These are phyloP conservation scores for Hypocreales sp. DNA, from an alignment of 2,329 filamentous ascomycete species.

Conservation along the genomic window DNA sequence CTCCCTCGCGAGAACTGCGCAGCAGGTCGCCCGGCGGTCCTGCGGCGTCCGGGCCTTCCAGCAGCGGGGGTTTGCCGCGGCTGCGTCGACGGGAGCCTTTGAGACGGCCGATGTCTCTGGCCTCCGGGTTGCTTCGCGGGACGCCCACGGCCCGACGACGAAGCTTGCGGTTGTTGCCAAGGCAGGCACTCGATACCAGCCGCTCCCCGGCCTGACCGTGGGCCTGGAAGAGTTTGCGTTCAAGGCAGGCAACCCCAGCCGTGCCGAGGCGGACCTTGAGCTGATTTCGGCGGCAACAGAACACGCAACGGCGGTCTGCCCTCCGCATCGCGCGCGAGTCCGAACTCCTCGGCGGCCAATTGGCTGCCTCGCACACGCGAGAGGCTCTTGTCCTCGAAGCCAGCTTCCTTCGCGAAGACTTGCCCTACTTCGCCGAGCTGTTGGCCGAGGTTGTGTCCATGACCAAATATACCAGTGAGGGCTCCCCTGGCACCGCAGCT, in stretches of 20 bases:
- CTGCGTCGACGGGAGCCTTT: conserved; percentile 60
- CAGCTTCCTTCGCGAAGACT: conserved; percentile 87
- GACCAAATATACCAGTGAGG: conserved; percentile 70
- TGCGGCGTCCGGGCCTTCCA: conserved; percentile 38
- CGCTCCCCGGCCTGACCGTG: conserved; percentile 75
- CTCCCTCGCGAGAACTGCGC: conserved; percentile 40
- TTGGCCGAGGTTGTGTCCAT: conserved; percentile 79
- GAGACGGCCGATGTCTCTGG: conserved; percentile 74
- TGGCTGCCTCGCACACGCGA: conserved; percentile 76
- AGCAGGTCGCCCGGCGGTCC: conserved; percentile 40
- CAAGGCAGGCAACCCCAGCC: conserved; percentile 46
- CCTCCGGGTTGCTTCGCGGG: conserved; percentile 84
- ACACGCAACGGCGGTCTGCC: conserved; percentile 75
- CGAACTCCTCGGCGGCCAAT: conserved; percentile 85
- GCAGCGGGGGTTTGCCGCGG: conserved; percentile 43
- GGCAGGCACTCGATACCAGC: conserved; percentile 87
- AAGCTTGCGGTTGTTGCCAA: conserved; percentile 86
- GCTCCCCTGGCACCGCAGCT: conserved; percentile 4
- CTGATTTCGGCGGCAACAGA: conserved; percentile 33
- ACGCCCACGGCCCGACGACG: conserved; percentile 75
- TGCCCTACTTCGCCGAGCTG: conserved; percentile 95
- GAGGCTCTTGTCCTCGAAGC: conserved; percentile 87
- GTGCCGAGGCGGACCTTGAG: conserved; percentile 16
- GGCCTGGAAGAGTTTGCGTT: conserved; percentile 93
- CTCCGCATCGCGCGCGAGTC: conserved; percentile 89